These are phyloP conservation scores for Botrytis aclada DNA, from an alignment of 2,329 filamentous ascomycete genomes.

Conservation along the genomic window DNA sequence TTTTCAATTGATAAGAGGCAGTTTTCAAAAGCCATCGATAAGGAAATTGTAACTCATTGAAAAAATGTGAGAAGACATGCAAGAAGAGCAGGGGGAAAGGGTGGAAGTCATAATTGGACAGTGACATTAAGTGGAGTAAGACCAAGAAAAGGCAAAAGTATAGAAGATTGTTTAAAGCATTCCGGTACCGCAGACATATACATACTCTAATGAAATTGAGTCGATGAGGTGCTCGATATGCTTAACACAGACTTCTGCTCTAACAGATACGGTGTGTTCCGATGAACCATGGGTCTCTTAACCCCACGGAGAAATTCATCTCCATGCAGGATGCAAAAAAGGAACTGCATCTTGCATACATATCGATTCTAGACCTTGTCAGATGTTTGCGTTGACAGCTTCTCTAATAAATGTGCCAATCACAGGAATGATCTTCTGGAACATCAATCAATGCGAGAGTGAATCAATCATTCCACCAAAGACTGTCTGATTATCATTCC, in stretches of 20 bases:
- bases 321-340: neutral
- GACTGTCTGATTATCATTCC: neutral
- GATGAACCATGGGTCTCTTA: neutral
- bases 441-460: neutral
- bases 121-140: neutral
- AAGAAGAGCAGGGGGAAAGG: neutral
- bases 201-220: neutral
- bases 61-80: neutral
- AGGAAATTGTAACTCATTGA: neutral
- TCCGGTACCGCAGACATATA: conserved; percentile 4
- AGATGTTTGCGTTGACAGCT: neutral
- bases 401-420: neutral
- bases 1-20: neutral
- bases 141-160: neutral
- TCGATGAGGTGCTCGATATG: neutral
- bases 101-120: no score
- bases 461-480: neutral
- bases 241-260: neutral
- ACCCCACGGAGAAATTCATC: neutral
- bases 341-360: neutral
- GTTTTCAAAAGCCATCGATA: conserved; percentile 9
- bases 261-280: neutral
- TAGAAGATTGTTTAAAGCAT: neutral
- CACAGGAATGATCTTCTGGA: neutral
- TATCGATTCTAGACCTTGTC: neutral